Conservation (phyloP, 2,329 filamentous ascomycete genomes). For the Neoascochyta sp. region DNA sequence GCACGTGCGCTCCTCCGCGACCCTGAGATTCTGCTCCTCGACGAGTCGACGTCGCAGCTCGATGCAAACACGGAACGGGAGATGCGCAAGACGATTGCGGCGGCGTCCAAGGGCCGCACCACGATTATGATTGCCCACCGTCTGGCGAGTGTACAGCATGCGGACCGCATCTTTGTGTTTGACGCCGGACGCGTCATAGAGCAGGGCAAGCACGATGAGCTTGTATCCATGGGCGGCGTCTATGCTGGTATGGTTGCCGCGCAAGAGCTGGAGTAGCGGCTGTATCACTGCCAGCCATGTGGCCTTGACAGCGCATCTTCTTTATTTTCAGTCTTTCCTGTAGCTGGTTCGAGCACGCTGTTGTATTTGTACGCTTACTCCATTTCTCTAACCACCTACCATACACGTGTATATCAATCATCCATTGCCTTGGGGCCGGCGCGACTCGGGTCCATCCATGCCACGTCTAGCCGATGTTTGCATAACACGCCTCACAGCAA, state of each 20-base stretch:
- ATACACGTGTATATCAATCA: too few relatives aligned
- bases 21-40: slow-evolving; percentile 46
- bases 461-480: too few relatives aligned
- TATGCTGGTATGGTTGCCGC: slow-evolving; percentile 38
- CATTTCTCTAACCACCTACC: too few relatives aligned
- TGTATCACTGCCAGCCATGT: too few relatives aligned
- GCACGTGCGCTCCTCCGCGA: slow-evolving; percentile 47
- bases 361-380: too few relatives aligned
- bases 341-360: too few relatives aligned
- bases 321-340: too few relatives aligned
- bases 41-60: slow-evolving; percentile 47
- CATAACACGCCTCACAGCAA: too few relatives aligned
- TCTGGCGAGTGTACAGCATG: slow-evolving; percentile 72
- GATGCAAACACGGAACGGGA: slow-evolving; percentile 46
- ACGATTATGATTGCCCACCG: slow-evolving; percentile 76
- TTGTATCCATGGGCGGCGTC: slow-evolving; percentile 44
- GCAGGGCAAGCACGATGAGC: slow-evolving; percentile 58
- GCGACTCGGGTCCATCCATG: too few relatives aligned
- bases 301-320: too few relatives aligned
- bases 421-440: too few relatives aligned
- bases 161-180: slow-evolving; percentile 76
- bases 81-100: slow-evolving; percentile 42
- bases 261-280: slow-evolving; percentile 36
- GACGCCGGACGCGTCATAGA: slow-evolving; percentile 62
- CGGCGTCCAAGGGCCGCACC: slow-evolving; percentile 47